phyloP scores from a whole-genome alignment of 305 asterid genomes.

The Andrographis paniculata region DNA sequence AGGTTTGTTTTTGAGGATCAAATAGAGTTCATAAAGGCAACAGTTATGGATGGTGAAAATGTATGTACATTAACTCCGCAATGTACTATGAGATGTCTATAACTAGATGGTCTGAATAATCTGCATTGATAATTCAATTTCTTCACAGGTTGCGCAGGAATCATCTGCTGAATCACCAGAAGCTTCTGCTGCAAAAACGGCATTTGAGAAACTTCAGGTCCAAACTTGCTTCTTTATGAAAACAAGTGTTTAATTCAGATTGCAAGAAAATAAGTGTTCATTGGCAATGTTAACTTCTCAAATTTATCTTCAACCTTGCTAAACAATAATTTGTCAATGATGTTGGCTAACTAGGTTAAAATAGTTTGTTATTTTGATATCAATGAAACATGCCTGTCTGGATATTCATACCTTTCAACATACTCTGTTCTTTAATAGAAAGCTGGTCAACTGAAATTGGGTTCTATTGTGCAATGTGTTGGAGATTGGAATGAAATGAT shows the following conservation, averaged over 20 bases:
- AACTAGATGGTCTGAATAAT: slow-evolving; percentile 9
- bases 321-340: too few relatives aligned
- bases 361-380: too few relatives aligned
- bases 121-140: not conserved
- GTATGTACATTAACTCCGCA: slow-evolving; percentile 22
- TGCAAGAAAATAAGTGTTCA: slow-evolving; percentile 7
- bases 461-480: too few relatives aligned
- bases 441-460: too few relatives aligned
- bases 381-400: too few relatives aligned
- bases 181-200: slow-evolving; percentile 43
- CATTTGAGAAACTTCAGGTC: slow-evolving; percentile 47
- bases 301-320: too few relatives aligned
- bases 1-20: slow-evolving; percentile 86
- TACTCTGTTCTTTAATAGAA: too few relatives aligned
- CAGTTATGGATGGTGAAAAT: slow-evolving; percentile 77
- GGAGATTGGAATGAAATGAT: too few relatives aligned
- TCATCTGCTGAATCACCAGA: slow-evolving; percentile 24
- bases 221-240: slow-evolving; percentile 10
- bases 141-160: slow-evolving; percentile 41
- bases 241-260: too few relatives aligned
- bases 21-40: slow-evolving; percentile 81
- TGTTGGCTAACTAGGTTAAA: too few relatives aligned
- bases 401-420: too few relatives aligned
- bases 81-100: slow-evolving; percentile 9
- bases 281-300: not conserved